Conservation (phyloP, 768 basidiomycete genomes). For the Harrya chromipes region DNA sequence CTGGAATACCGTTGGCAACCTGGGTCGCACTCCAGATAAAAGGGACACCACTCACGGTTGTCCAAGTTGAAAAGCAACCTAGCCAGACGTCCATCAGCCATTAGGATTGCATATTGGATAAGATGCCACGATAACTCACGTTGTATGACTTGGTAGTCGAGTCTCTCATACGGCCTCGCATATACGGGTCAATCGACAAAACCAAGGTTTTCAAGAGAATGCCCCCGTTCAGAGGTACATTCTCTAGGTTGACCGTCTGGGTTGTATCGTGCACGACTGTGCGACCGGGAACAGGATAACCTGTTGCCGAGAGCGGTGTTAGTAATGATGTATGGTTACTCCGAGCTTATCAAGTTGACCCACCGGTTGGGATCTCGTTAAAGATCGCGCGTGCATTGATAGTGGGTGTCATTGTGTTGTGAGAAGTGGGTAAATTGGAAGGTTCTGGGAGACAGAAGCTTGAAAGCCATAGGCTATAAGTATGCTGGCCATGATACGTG, state of each 20-base stretch:
- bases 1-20: too few species aligned
- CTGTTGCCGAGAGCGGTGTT: conserved; percentile 11
- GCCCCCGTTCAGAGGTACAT: conserved; percentile 41
- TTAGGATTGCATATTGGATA: not conserved
- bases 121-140: conserved; percentile 2
- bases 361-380: conserved; percentile 32
- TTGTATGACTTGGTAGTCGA: conserved; percentile 5
- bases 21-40: too few species aligned
- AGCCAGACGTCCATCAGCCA: not conserved
- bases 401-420: conserved; percentile 9
- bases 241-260: conserved; percentile 49
- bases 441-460: not conserved
- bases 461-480: too few species aligned
- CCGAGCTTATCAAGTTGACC: not conserved
- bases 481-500: too few species aligned
- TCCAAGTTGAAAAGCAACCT: conserved; percentile 13
- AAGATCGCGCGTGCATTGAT: conserved; percentile 38
- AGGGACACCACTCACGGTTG: conserved; percentile 8
- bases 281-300: conserved; percentile 41
- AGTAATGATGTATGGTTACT: not conserved
- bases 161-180: conserved; percentile 41
- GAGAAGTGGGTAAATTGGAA: not conserved
- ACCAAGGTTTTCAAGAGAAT: conserved; percentile 49
- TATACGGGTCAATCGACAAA: conserved; percentile 47
- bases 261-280: conserved; percentile 46